phyloP scores from a whole-genome alignment of 2,329 filamentous ascomycete genomes.

The Diaporthe australafricana region DNA sequence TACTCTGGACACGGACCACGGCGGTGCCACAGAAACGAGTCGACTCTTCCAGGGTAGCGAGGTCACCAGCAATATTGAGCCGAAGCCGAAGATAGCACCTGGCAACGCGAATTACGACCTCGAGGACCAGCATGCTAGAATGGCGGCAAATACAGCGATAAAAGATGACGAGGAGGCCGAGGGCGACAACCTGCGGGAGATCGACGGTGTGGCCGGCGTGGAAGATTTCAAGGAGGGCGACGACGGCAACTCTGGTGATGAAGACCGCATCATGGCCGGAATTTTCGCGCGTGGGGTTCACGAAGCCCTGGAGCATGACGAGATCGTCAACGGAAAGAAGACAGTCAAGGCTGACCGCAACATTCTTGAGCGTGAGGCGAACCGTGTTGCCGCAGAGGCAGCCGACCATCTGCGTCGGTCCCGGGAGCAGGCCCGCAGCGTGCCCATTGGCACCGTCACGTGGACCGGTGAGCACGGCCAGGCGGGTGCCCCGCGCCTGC shows the following conservation, averaged over 20 bases:
- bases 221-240: conserved; percentile 71
- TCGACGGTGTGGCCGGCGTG: conserved; percentile 69
- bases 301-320: conserved; percentile 92
- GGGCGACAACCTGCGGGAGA: conserved; percentile 46
- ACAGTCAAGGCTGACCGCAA: conserved; percentile 79
- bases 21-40: conserved; percentile 83
- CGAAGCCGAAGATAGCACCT: conserved; percentile 37
- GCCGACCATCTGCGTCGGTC: conserved; percentile 80
- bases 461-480: conserved; percentile 92
- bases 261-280: conserved; percentile 85
- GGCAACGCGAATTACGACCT: conserved; percentile 35
- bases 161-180: conserved; percentile 42
- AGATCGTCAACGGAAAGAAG: conserved; percentile 83
- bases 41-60: conserved; percentile 90
- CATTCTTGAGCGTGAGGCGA: conserved; percentile 85
- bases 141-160: conserved; percentile 25
- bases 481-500: conserved; percentile 75
- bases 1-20: conserved; percentile 75
- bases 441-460: conserved; percentile 87
- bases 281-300: conserved; percentile 91
- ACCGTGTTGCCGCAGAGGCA: conserved; percentile 81
- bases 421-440: conserved; percentile 75
- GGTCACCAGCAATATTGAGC: conserved; percentile 58
- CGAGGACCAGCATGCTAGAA: conserved; percentile 32
- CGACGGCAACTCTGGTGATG: conserved; percentile 60